Evolutionary conservation across 2,329 filamentous ascomycete genomes (phyloP), one percentile per base, ranked within the genome.

Genomic region (Pestalotiopsis sp.): DNA sequence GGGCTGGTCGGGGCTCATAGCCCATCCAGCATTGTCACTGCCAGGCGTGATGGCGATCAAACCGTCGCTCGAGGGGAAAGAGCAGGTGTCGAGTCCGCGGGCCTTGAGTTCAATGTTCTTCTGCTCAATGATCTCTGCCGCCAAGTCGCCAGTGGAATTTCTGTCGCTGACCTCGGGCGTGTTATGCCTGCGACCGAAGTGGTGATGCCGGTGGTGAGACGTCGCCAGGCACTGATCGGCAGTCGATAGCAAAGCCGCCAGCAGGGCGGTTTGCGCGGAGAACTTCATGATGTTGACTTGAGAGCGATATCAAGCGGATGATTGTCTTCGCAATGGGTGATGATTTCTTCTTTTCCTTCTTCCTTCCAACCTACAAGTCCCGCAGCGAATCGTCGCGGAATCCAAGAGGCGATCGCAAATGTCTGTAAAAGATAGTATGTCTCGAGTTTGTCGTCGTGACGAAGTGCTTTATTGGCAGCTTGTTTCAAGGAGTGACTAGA

Each of bases 1-100:
- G 67, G 86, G 78, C 77, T 92, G 87, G 78, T 95, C 90, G 4
- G 92, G 92, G 75, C 91, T 92, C 88, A 95, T 90, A 57, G 92
- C 93, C 90, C 92, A 95, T 70, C 93, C 93, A 64, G 84, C 91
- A 81, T 95, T 95, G 77, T 82, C 77, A 58, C 79, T 78, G 66
- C 82, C 83, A 4, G 91, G 91, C 11, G 91, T 92, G 66, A 95
- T 85, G 14, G 88, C 79, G 59, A 94, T 87, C 75, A 95, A 81
- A 66, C 91, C 91, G 38, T 87, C 85, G 75, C 92, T 85, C 41
- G 84, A 82, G 12, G 93, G 92, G 74, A 95, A 92, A 67, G 84
- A 75, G 80, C 93, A 95, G 68, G 83, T 80, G 64, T 70, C 69
- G 23, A 81, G 81, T 45, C 83, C 82, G 73, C 88, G 85, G 80